Evolutionary conservation across 129 eudicot species (phyloP).

Genomic region (Chrysanthemum lavandulifolium): DNA sequence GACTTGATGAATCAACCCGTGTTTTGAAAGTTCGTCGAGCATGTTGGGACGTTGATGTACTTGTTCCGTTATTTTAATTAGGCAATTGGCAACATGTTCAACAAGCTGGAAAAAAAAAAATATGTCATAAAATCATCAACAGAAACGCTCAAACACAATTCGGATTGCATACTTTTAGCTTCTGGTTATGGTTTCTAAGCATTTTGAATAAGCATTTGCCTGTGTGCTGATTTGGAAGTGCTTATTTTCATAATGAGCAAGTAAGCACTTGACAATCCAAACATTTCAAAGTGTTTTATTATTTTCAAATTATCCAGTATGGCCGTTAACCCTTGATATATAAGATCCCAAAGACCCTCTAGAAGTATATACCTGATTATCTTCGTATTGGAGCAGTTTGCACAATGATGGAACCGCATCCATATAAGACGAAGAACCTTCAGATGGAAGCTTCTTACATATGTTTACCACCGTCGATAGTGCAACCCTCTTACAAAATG

Average conservation of each 20-base stretch:
- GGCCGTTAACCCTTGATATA: background rate
- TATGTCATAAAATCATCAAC: slow-evolving; percentile 16
- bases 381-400: slow-evolving; percentile 88
- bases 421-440: slow-evolving; percentile 64
- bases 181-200: no score
- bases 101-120: slow-evolving; percentile 62
- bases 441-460: slow-evolving; percentile 76
- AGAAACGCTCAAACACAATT: background rate
- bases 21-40: slow-evolving; percentile 78
- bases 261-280: no score
- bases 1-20: slow-evolving; percentile 76
- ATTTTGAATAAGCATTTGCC: no score
- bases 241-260: no score
- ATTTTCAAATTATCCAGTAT: background rate
- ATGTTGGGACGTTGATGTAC: slow-evolving; percentile 48
- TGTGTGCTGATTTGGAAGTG: no score
- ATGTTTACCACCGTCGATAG: slow-evolving; percentile 82
- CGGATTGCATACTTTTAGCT: no score
- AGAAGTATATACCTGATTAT: slow-evolving; percentile 55
- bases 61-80: slow-evolving; percentile 69
- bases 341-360: no score
- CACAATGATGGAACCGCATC: slow-evolving; percentile 92
- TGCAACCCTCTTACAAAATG: slow-evolving; percentile 64
- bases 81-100: slow-evolving; percentile 81
- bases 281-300: no score